phyloP scores from a whole-genome alignment of 495 filamentous ascomycete species.

The Annulohypoxylon moriforme region DNA sequence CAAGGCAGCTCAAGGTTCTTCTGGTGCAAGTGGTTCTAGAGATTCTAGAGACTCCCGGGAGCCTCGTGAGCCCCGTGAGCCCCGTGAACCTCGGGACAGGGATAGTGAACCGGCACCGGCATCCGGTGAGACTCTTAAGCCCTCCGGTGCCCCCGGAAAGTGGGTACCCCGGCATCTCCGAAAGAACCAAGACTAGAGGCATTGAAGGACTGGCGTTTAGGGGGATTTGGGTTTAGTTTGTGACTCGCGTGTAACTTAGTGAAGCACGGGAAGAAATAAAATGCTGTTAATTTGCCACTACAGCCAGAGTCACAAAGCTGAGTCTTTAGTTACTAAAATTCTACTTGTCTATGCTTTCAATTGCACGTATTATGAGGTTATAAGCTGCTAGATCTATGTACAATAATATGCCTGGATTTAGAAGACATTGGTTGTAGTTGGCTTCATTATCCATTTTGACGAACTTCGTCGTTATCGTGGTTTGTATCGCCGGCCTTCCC shows the following conservation, averaged over 20 bases:
- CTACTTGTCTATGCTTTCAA: slow-evolving; percentile 4
- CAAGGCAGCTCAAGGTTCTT: slow-evolving; percentile 57
- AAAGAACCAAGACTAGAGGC: slow-evolving; percentile 47
- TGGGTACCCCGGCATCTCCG: slow-evolving; percentile 54
- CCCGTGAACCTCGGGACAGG: slow-evolving; percentile 28
- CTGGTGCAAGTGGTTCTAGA: slow-evolving; percentile 12
- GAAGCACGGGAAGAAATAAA: slow-evolving; percentile 42
- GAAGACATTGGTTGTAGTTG: neutral
- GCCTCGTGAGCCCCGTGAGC: neutral
- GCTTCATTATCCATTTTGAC: no score
- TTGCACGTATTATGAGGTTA: neutral
- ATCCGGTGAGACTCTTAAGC: slow-evolving; percentile 52
- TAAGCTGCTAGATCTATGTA: neutral
- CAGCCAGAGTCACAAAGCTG: slow-evolving; percentile 1
- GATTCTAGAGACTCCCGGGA: neutral
- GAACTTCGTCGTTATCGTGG: neutral
- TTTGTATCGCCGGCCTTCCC: neutral
- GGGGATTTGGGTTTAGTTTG: slow-evolving; percentile 46
- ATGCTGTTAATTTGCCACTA: slow-evolving; percentile 32
- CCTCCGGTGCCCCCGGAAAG: slow-evolving; percentile 58
- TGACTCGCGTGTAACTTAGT: slow-evolving; percentile 45
- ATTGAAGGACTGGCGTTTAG: slow-evolving; percentile 48
- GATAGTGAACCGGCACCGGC: slow-evolving; percentile 37
- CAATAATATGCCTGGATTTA: neutral
- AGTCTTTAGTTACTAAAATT: neutral